Evolutionary conservation across 352 stramenopile species (phyloP), one percentile per base, ranked within the genome.

Genomic region (Phytophthora brassicae): DNA sequence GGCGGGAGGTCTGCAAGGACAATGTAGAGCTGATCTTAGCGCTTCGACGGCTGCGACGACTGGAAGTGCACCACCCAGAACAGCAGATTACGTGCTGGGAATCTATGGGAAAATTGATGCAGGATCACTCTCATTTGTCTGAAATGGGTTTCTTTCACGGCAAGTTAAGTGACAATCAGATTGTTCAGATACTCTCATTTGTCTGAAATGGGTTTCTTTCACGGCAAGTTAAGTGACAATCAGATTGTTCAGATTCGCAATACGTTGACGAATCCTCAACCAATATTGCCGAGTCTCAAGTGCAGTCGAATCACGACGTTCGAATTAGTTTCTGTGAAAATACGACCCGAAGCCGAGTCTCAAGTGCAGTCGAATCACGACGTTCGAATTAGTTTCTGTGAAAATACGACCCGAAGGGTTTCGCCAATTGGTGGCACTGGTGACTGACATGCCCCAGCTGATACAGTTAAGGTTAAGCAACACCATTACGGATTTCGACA

Each of bases 41-140:
- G 7, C 71, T 94, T 6, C 58, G 53, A 16, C 43, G 41, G 2
- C 70, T 94, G 19, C 64, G 47, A 14, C 70, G 84, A 26, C 70
- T 94, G 8, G 82, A 94, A 56, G 64, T 94, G 7, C 84, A 94
- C 33, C 82, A 94, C 41, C 81, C 78, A 14, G 84, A 92, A 20
- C 81, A 89, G 66, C 79, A 86, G 53, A 63, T 70, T 23, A 90
- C 62, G 14, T 77, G 51, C 42, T 78, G 69, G 70, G 49, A 56
- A n/a, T 87, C 70, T 12, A 72, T 73, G 45, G 45, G 48, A 9
- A 57, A 36, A 6, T 56, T 88, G 20, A 62, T 88, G 11, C 57
- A 71, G 38, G 22, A 47, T 3, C 64, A 81, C n/a, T n/a, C n/a
- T n/a, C n/a, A 70, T 14, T 59, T 94, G 1, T 52, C 55, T 0